These are phyloP conservation scores for Boletus subparvulus DNA, from an alignment of 768 basidiomycete genomes.

Conservation along the genomic window DNA sequence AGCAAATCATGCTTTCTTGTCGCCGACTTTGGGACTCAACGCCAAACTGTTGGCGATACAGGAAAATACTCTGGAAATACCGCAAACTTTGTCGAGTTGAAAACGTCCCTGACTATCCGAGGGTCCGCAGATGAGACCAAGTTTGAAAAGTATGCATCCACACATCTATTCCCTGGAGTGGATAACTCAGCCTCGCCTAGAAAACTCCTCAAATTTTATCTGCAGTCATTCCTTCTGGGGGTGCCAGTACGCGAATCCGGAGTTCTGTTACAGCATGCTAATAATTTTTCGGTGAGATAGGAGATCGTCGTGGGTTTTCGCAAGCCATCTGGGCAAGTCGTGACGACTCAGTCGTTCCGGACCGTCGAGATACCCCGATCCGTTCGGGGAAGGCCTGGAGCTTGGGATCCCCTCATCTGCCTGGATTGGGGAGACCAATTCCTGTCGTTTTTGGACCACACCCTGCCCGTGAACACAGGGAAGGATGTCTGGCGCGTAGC, in stretches of 20 bases:
- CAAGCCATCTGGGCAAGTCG: slow-evolving; percentile 68
- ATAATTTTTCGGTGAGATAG: slow-evolving; percentile 36
- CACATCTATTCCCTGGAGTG: not conserved
- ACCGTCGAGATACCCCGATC: slow-evolving; percentile 78
- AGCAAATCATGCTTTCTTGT: not conserved
- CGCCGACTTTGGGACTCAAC: not conserved
- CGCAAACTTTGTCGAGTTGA: slow-evolving; percentile 78
- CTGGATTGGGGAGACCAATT: slow-evolving; percentile 72
- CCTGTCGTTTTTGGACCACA: slow-evolving; percentile 51
- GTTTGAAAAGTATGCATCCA: slow-evolving; percentile 69
- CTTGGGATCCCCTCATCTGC: slow-evolving; percentile 77
- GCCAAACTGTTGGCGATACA: slow-evolving; percentile 26
- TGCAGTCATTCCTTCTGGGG: slow-evolving; percentile 88
- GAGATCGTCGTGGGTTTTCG: slow-evolving; percentile 88
- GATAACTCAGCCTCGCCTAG: slow-evolving; percentile 37
- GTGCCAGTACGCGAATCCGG: slow-evolving; percentile 62
- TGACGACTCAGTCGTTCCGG: slow-evolving; percentile 67
- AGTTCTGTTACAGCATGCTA: not conserved
- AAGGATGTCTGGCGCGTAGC: slow-evolving; percentile 66
- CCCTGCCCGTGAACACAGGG: slow-evolving; percentile 25
- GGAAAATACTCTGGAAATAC: slow-evolving; percentile 61
- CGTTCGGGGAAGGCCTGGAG: slow-evolving; percentile 68
- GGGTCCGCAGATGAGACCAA: slow-evolving; percentile 60
- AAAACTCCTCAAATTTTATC: slow-evolving; percentile 90
- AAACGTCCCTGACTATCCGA: slow-evolving; percentile 76